A percentile compares a stretch with the other conserved stretches of the same genome.
Conservation (phyloP, 73 alveolate genomes). For the Tetrahymena elliotti region DNA sequence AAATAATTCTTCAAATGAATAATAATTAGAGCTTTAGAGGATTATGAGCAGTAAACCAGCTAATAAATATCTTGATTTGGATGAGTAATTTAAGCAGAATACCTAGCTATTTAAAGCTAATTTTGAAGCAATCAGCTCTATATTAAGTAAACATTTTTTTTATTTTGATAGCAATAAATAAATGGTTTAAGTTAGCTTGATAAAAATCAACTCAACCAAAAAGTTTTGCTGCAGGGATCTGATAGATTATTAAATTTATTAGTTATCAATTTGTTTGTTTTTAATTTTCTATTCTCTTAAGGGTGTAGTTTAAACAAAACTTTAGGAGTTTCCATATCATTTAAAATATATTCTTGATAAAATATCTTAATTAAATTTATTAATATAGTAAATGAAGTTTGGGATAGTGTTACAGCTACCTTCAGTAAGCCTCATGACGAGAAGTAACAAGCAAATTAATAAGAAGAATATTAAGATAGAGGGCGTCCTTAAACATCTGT, state of each 20-base stretch:
- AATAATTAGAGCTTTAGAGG: neutral
- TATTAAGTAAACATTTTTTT: neutral
- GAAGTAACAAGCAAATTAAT: neutral
- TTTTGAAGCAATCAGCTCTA: neutral
- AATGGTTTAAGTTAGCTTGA: neutral
- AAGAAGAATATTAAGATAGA: neutral
- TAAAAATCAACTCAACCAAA: neutral
- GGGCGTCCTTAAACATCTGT: neutral
- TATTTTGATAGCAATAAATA: neutral
- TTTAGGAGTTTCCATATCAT: neutral
- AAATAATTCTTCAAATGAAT: neutral
- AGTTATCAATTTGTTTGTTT: neutral
- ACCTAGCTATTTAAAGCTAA: neutral
- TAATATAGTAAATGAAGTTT: neutral
- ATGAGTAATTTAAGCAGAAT: neutral
- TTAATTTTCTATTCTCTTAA: too few relatives aligned
- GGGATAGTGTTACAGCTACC: neutral
- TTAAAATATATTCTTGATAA: too few relatives aligned
- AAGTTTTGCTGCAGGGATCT: neutral
- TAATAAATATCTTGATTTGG: neutral
- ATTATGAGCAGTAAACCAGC: neutral
- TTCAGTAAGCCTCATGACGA: neutral
- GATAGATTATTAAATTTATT: too few relatives aligned
- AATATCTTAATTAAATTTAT: neutral
- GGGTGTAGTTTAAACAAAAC: too few relatives aligned